phyloP scores from a whole-genome alignment of 805 yeast genomes.

The Priceomyces medius region DNA sequence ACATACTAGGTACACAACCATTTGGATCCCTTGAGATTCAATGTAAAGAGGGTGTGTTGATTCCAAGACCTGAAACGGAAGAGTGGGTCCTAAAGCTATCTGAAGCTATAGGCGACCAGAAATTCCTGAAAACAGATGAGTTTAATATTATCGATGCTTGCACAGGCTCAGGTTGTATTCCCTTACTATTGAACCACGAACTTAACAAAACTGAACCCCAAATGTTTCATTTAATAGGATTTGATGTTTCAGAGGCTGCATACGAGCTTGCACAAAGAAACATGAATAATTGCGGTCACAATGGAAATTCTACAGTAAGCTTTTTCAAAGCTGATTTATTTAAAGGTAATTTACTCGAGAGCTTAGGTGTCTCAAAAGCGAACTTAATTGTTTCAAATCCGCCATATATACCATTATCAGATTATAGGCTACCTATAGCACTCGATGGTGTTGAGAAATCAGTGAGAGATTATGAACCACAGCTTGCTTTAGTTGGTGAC shows the following conservation, averaged over 20 bases:
- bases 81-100: slow-evolving; percentile 68
- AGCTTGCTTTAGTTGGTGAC: slow-evolving; percentile 75
- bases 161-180: slow-evolving; percentile 88
- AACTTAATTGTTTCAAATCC: slow-evolving; percentile 83
- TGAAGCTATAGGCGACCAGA: slow-evolving; percentile 8
- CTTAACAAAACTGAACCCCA: slow-evolving; percentile 9
- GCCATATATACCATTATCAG: slow-evolving; percentile 68
- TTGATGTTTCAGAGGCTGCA: slow-evolving; percentile 60
- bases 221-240: slow-evolving; percentile 33
- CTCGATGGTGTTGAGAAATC: slow-evolving; percentile 54
- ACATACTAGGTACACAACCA: slow-evolving; percentile 82
- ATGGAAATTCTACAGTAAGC: slow-evolving; percentile 4
- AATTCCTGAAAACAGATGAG: not conserved
- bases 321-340: slow-evolving; percentile 17
- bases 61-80: slow-evolving; percentile 95
- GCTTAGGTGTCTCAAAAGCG: slow-evolving; percentile 11
- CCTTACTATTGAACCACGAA: slow-evolving; percentile 45
- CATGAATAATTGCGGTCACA: slow-evolving; percentile 11
- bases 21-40: slow-evolving; percentile 66
- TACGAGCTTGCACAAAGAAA: slow-evolving; percentile 51
- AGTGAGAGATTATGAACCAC: slow-evolving; percentile 74
- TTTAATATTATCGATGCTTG: slow-evolving; percentile 64
- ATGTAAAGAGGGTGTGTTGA: slow-evolving; percentile 67
- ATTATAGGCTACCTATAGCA: slow-evolving; percentile 35
- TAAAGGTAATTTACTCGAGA: slow-evolving; percentile 3